A percentile compares a stretch with the other conserved stretches of the same genome.
phyloP scores from a whole-genome alignment of 2,329 filamentous ascomycete species.

The Peltaster fructicola region DNA sequence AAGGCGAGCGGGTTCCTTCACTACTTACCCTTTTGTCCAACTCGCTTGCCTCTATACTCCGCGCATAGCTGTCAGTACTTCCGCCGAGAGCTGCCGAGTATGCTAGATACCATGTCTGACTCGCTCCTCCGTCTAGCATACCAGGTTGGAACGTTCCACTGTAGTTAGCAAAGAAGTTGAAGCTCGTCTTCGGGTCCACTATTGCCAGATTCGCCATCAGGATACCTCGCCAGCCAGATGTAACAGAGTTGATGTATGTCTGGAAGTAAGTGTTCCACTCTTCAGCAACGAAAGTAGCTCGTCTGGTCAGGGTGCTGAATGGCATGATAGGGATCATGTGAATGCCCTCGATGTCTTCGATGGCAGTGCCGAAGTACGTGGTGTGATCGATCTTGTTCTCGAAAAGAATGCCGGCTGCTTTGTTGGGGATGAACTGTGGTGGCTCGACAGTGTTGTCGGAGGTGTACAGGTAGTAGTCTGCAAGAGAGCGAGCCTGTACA shows the following conservation, averaged over 20 bases:
- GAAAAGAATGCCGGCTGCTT: constrained; percentile 48
- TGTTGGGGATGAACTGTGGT: constrained; percentile 61
- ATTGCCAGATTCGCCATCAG: constrained; percentile 69
- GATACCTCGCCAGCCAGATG: constrained; percentile 72
- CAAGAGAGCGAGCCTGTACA: constrained; percentile 53
- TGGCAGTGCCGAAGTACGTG: constrained; percentile 57
- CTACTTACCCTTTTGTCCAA: background rate
- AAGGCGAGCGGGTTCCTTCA: too few species aligned
- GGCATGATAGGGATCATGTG: constrained; percentile 69
- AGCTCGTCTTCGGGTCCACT: constrained; percentile 51
- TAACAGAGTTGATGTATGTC: constrained; percentile 39
- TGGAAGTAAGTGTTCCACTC: constrained; percentile 73
- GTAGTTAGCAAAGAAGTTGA: constrained; percentile 52
- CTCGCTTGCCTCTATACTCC: background rate
- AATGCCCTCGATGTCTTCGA: constrained; percentile 40
- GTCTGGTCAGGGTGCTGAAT: constrained; percentile 48
- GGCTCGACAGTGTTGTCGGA: constrained; percentile 55
- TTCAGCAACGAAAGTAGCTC: constrained; percentile 51
- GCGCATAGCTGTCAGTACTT: too few species aligned
- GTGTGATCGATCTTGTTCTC: constrained; percentile 93
- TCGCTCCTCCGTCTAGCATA: constrained; percentile 69
- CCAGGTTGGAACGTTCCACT: constrained; percentile 40
- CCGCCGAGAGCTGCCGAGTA: constrained; percentile 50
- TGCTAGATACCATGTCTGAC: constrained; percentile 69
- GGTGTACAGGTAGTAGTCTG: constrained; percentile 68